Evolutionary conservation across 306 rosid species (phyloP), one percentile per base, ranked within the genome.

Genomic region (Vachellia pachyceras): DNA sequence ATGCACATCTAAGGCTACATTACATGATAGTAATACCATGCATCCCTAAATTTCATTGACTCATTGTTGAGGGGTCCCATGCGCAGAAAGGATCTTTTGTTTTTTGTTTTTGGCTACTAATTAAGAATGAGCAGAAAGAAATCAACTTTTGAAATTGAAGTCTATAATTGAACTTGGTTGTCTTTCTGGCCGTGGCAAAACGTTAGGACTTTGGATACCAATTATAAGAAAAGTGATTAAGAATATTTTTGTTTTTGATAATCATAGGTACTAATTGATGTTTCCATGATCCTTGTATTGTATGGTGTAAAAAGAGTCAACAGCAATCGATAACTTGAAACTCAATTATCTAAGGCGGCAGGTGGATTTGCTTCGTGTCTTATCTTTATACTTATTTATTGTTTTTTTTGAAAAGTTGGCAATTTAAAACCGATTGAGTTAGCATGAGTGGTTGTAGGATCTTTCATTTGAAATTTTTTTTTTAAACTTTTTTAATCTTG

Each of bases 261-360:
- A 76, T 58, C 78, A 82, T 88, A 80, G 82, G 78, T 82, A 85
- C 85, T 83, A 79, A 88, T 83, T 85, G 82, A 85, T 84, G 86
- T 79, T 84, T 70, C 87, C 87, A 70, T 70, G 82, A 71, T 78
- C 66, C 58, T 73, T 69, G 76, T 64, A 65, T 52, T 29, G 71
- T 77, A 45, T 50, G 39, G 33, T 29, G 33, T 29, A 29, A 29
- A 69, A 44, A 81, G 83, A 75, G 82, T 33, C 17, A 49, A 73
- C n/a, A 17, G 14, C 69, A 77, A 68, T 76, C 80, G 79, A 73
- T 83, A 77, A 47, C 69, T 60, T 74, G 68, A 3, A 25, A 63
- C 25, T 63, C 66, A 4, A 79, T 75, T 58, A 69, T 79, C 76
- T 42, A 75, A 61, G 80, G 75, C 67, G 80, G 80, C 58, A 65